Percentiles rank a stretch among this genome's conserved stretches.
Evolutionary conservation across 768 basidiomycete species (phyloP).

Genomic region (Cystobasidium ongulense): DNA sequence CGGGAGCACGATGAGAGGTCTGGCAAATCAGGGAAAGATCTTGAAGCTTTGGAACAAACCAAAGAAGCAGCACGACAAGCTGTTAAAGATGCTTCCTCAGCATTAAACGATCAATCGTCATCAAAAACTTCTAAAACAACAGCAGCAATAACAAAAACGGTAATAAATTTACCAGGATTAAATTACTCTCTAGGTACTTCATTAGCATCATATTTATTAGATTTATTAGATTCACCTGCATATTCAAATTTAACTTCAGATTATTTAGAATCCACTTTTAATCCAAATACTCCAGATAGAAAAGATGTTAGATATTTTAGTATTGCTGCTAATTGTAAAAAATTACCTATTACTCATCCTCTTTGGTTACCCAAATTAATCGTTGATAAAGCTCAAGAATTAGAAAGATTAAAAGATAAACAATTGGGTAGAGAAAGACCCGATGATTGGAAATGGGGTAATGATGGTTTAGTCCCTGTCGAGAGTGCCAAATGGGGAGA

Average conservation of each 20-base stretch:
- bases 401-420: conserved; percentile 43
- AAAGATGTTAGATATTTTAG: conserved; percentile 82
- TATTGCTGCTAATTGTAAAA: conserved; percentile 60
- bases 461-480: conserved; percentile 87
- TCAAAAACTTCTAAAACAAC: conserved; percentile 11
- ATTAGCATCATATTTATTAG: conserved; percentile 76
- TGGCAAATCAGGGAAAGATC: conserved; percentile 31
- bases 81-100: conserved; percentile 21
- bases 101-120: neutral
- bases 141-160: conserved; percentile 25
- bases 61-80: neutral
- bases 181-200: conserved; percentile 66
- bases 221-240: conserved; percentile 87
- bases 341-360: conserved; percentile 67
- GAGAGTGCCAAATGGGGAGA: conserved; percentile 84
- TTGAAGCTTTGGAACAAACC: conserved; percentile 30
- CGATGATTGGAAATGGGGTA: conserved; percentile 54
- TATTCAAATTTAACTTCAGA: conserved; percentile 84
- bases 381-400: conserved; percentile 60
- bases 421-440: conserved; percentile 39
- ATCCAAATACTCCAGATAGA: conserved; percentile 68
- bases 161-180: conserved; percentile 45
- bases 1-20: conserved; percentile 24
- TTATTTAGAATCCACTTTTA: conserved; percentile 70
- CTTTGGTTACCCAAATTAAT: conserved; percentile 95